Percentiles rank a stretch among this genome's conserved stretches.
Evolutionary conservation across 495 filamentous ascomycete genomes (phyloP).

Genomic region (Aeminium ludgeri): DNA sequence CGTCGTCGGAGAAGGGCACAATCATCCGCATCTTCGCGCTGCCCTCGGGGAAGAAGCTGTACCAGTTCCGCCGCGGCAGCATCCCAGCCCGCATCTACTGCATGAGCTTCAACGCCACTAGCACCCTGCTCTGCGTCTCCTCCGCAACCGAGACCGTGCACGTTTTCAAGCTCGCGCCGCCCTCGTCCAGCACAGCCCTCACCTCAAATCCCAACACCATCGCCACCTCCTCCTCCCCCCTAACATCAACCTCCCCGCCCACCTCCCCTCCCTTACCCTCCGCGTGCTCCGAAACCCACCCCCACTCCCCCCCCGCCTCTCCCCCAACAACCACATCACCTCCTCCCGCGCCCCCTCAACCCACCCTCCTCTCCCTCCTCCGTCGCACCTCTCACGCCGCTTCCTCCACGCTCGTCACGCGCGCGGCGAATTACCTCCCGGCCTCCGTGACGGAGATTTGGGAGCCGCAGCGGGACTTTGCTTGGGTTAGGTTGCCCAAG

Average conservation of each 20-base stretch:
- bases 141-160: slow-evolving; percentile 96
- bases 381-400: slow-evolving; percentile 94
- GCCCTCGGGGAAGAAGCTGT: slow-evolving; percentile 76
- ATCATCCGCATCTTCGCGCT: slow-evolving; percentile 91
- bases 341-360: slow-evolving; percentile 6
- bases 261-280: slow-evolving; percentile 10
- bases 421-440: slow-evolving; percentile 79
- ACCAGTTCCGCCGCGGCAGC: slow-evolving; percentile 84
- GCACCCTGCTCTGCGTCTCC: slow-evolving; percentile 83
- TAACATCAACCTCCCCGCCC: slow-evolving; percentile 12
- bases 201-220: slow-evolving; percentile 1
- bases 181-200: slow-evolving; percentile 19
- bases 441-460: slow-evolving; percentile 90
- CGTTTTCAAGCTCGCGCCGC: slow-evolving; percentile 61
- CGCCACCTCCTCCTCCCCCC: slow-evolving; percentile 6
- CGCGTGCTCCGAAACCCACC: slow-evolving; percentile 7
- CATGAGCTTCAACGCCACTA: slow-evolving; percentile 98
- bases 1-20: slow-evolving; percentile 91
- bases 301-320: slow-evolving; percentile 7
- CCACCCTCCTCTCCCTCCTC: slow-evolving; percentile 61
- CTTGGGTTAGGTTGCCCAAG: slow-evolving; percentile 89
- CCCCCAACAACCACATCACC: slow-evolving; percentile 27
- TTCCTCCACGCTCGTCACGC: slow-evolving; percentile 73
- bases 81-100: slow-evolving; percentile 89
- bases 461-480: slow-evolving; percentile 91